A percentile compares a stretch with the other conserved stretches of the same genome.
phyloP scores from a whole-genome alignment of 192 early-diverging fungal species.

The Backusella circina region DNA sequence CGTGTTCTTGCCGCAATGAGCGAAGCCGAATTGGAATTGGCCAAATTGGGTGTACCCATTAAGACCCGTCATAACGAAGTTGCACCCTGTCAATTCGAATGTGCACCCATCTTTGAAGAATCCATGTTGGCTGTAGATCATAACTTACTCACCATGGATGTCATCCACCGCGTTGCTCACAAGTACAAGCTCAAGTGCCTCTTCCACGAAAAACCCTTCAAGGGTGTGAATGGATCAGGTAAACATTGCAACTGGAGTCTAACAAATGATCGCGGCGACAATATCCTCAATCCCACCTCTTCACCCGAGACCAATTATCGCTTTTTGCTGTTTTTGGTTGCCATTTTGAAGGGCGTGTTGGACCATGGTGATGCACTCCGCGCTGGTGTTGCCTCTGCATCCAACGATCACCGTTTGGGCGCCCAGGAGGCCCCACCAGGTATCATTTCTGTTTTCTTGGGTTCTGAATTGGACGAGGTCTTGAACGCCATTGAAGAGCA shows the following conservation, averaged over 20 bases:
- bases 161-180: constrained; percentile 95
- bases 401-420: constrained; percentile 97
- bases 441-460: constrained; percentile 95
- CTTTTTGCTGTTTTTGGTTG: constrained; percentile 94
- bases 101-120: constrained; percentile 98
- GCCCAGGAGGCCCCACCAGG: constrained; percentile 96
- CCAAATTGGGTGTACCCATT: constrained; percentile 92
- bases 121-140: constrained; percentile 95
- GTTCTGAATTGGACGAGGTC: constrained; percentile 93
- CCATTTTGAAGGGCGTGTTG: constrained; percentile 87
- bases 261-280: constrained; percentile 92
- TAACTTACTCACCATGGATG: constrained; percentile 97
- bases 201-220: constrained; percentile 99
- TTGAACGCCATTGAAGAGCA: constrained; percentile 87
- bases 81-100: constrained; percentile 96
- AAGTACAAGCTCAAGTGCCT: constrained; percentile 94
- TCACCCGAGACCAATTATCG: constrained; percentile 98
- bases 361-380: constrained; percentile 90
- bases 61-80: constrained; percentile 99
- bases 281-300: constrained; percentile 94
- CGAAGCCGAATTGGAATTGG: constrained; percentile 93
- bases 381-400: constrained; percentile 85
- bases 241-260: constrained; percentile 99
- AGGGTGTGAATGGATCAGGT: constrained; percentile 97
- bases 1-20: constrained; percentile 89